Base-by-base conservation (phyloP, 1,284 basidiomycete species). In the Cryptococcus neoformans region DNA sequence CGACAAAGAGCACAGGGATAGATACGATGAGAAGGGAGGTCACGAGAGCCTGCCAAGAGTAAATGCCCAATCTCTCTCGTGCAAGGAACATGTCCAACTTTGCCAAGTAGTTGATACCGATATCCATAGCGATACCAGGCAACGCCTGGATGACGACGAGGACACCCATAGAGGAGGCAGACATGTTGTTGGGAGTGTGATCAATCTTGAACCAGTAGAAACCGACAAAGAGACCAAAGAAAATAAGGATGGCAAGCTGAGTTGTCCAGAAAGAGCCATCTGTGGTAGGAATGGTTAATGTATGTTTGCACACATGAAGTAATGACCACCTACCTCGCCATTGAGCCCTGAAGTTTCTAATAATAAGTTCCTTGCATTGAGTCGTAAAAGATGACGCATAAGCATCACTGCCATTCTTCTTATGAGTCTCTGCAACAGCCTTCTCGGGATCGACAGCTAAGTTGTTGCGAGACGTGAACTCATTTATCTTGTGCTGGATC, bases 381-480 rank as follows among this genome's bases (percentile, higher is more conserved):
- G 42, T 44, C 42, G 3, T 44, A n/a, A 44, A 44, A 3, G 42
- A 44, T 4, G 42, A 44, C 10, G 42, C 42, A 44, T 44, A 44
- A 12, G 42, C 10, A 21, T 44, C 21, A 6, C 42, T 44, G 14
- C 42, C 42, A 28, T 4, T 28, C 28, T 28, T 0, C 87, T 82
- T 0, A 90, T 90, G 0, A 92, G 72, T 67, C 14, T 71, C 68
- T 4, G 72, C 68, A 38, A 75, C 70, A 2, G 74, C 66, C 49
- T 75, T 66, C 17, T 76, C 73, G 9, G 79, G 63, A 6, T 80
- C 78, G 9, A 77, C 70, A 7, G 65, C 66, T 28, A 28, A 28
- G 28, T 28, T 28, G 28, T 28, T 28, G 28, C 28, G 28, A 28
- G 28, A 28, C 59, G 83, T 83, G 72, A 83, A 78, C 50, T 72